Evolutionary conservation across 2,329 filamentous ascomycete genomes (phyloP).

Genomic region (Talaromyces albobiverticillius): DNA sequence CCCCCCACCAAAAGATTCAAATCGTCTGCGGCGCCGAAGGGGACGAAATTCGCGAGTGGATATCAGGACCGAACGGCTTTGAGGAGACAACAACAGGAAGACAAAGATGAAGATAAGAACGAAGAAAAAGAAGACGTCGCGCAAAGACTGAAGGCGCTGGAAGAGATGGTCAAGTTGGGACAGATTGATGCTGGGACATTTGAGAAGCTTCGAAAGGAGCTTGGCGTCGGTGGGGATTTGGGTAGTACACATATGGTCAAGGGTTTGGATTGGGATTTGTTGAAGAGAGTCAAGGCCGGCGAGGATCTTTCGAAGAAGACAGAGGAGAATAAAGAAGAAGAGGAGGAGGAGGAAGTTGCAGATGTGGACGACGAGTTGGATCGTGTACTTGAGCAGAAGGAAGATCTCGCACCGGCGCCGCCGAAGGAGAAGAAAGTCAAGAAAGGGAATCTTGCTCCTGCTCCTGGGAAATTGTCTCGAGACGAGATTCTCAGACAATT

Average conservation of each 20-base stretch:
- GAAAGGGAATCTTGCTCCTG: slow-evolving; percentile 49
- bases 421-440: slow-evolving; percentile 46
- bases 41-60: slow-evolving; percentile 72
- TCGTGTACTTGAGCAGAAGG: slow-evolving; percentile 38
- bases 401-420: slow-evolving; percentile 24
- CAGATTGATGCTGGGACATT: slow-evolving; percentile 80
- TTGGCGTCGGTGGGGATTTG: slow-evolving; percentile 74
- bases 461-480: slow-evolving; percentile 50
- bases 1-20: slow-evolving; percentile 70
- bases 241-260: slow-evolving; percentile 84
- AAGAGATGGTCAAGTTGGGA: slow-evolving; percentile 76
- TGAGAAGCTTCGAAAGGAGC: slow-evolving; percentile 69
- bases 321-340: slow-evolving; percentile 29
- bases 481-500: slow-evolving; percentile 60
- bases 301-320: slow-evolving; percentile 52
- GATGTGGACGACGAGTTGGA: slow-evolving; percentile 64
- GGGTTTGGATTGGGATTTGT: slow-evolving; percentile 80
- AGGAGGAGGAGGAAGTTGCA: slow-evolving; percentile 21
- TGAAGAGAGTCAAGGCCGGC: slow-evolving; percentile 43
- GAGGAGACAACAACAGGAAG: slow-evolving; percentile 47
- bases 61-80: slow-evolving; percentile 79
- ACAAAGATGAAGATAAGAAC: slow-evolving; percentile 47
- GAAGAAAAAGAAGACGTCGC: slow-evolving; percentile 54
- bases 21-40: slow-evolving; percentile 73
- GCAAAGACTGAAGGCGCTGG: slow-evolving; percentile 70